Base-by-base conservation (phyloP, 805 yeast genomes). In the Starmerella floris region DNA sequence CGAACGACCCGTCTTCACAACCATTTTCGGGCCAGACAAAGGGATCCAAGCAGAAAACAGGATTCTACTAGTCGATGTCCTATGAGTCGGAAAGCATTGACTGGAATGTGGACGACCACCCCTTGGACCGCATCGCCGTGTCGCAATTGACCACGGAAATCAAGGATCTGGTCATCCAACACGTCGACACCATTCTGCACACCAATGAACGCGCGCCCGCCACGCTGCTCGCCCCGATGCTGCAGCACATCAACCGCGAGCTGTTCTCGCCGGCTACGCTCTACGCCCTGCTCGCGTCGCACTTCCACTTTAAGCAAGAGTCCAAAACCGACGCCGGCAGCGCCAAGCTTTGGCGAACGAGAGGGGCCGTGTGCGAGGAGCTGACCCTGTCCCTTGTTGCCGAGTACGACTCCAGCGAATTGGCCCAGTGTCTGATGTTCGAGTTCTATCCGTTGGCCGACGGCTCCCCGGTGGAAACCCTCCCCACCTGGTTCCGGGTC, bases 201-300 rank as follows among this genome's bases (percentile, higher is more conserved):
- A 69, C 69, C 46, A 75, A 72, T 45, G 76, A 72, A 54, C 76
- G 72, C 54, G 64, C 70, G 16, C 63, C 70, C 40, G 49, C 69
- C 15, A 59, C 70, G 2, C 53, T 72, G 21, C 62, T 73, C 30
- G 65, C 67, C 51, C 78, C 78, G 2, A 54, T 73, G 26, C 63
- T 67, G 5, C 57, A 60, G 21, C 60, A 57, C 40, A 61, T 68
- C 25, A 45, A 46, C 34, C 46, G 42, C 17, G 53, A 51, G 10
- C 40, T 33, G 27, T 35, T 59, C 16, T 46, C 52, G n/a, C 53
- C 51, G 5, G 67, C 61, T 1, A 53, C 69, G 4, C 58, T 68
- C 19, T 56, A 66, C 39, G 65, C 72, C 26, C 58, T 64, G 33
- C 52, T 59, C 39, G 65, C 64, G 13, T 57, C 58, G 34, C 58